Evolutionary conservation across 768 basidiomycete genomes (phyloP).

Genomic region (Mycena sanguinolenta): DNA sequence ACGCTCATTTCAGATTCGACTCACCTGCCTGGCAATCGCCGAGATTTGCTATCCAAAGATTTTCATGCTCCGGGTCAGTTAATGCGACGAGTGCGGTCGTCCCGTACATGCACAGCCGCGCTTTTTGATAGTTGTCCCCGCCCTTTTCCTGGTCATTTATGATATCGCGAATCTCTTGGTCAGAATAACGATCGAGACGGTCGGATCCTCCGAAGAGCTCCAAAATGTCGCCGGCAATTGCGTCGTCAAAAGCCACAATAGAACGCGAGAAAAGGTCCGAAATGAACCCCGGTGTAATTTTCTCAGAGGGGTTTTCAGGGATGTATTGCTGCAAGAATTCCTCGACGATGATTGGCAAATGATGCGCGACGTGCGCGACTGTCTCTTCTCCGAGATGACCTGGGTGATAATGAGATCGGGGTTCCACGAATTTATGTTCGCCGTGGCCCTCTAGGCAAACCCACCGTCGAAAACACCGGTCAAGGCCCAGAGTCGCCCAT

Average conservation of each 20-base stretch:
- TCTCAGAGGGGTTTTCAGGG: slow-evolving; percentile 50
- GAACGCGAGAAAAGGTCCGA: slow-evolving; percentile 69
- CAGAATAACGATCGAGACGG: slow-evolving; percentile 63
- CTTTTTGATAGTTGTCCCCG: slow-evolving; percentile 73
- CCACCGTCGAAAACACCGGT: slow-evolving; percentile 80
- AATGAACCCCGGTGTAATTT: slow-evolving; percentile 62
- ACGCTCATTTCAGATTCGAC: slow-evolving; percentile 42
- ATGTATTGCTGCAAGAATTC: slow-evolving; percentile 66
- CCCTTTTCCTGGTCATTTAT: slow-evolving; percentile 75
- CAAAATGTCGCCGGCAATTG: slow-evolving; percentile 75
- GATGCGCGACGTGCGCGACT: slow-evolving; percentile 76
- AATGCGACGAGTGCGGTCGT: slow-evolving; percentile 83
- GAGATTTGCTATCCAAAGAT: slow-evolving; percentile 85
- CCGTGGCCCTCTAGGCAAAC: slow-evolving; percentile 40
- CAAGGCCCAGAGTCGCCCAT: slow-evolving; percentile 71
- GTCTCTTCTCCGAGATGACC: slow-evolving; percentile 80
- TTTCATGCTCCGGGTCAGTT: slow-evolving; percentile 74
- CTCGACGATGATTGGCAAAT: slow-evolving; percentile 76
- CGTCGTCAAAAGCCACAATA: slow-evolving; percentile 73
- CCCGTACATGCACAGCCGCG: slow-evolving; percentile 82
- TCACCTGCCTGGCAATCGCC: slow-evolving; percentile 85
- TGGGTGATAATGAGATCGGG: slow-evolving; percentile 41
- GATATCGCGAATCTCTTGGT: slow-evolving; percentile 67
- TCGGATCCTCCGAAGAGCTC: slow-evolving; percentile 72
- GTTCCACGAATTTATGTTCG: slow-evolving; percentile 27